Base-by-base conservation (phyloP, 2,329 filamentous ascomycete genomes). In the Penicillium fuscoglaucum region DNA sequence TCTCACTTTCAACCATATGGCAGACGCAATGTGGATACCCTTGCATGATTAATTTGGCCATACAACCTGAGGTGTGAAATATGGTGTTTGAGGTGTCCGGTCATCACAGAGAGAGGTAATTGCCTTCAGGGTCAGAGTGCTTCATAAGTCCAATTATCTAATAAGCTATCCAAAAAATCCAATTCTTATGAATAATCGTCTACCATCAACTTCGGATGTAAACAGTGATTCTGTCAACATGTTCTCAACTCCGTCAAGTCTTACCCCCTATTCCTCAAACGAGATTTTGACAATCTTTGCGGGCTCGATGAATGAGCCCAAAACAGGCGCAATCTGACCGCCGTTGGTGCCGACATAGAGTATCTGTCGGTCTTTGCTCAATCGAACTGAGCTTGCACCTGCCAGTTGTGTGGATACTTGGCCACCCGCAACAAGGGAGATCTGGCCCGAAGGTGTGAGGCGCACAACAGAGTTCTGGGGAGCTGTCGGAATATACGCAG, bases 331-430 rank as follows among this genome's bases (percentile, higher is more conserved):
- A 19, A 66, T 65, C 33, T 66, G 60, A 4, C 65, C 66, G 13
- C 66, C 66, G 6, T 62, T 68, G 4, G 66, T 68, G 8, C 65
- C 66, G 15, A 66, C 66, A 40, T 68, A 68, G n/a, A 68, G 29
- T 13, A 52, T 59, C 44, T 63, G 61, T 2, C 52, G 57, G 46
- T 68, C 56, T 15, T 51, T 28, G 9, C 60, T 57, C 44, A 68
- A 40, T 13, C 59, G 58, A 21, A 55, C 60, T 1, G 61, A 66
- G 3, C 61, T 68, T 2, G 66, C 53, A 2, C 66, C 66, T 4
- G 65, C 59, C n/a, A 68, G 57, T n/a, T 63, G 43, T 1, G 60
- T 66, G 1, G 66, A 68, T 13, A 65, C 53, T 31, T 66, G 62
- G 1, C 64, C 65, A 26, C 66, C 66, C 4, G 64, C 62, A n/a